A percentile compares a stretch with the other conserved stretches of the same genome.
phyloP scores from a whole-genome alignment of 78 protist genomes.

The Trichosphaerium sp. region DNA sequence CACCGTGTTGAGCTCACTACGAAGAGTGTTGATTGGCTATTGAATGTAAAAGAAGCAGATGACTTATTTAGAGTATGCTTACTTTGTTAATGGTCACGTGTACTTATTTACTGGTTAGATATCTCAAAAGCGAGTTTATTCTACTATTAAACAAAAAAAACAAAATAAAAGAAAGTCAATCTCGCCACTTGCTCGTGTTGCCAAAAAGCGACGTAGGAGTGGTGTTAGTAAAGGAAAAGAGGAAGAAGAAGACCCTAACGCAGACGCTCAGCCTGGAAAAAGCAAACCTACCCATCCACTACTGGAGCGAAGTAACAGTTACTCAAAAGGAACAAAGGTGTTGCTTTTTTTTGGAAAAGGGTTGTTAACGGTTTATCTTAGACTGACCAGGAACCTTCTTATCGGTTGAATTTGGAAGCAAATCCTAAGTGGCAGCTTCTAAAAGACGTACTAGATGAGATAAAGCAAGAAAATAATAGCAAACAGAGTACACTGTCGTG shows the following conservation, averaged over 20 bases:
- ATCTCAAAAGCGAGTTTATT: too few species aligned
- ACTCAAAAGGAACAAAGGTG: background rate
- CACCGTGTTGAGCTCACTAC: too few species aligned
- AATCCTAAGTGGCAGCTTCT: conserved; percentile 57
- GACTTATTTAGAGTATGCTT: background rate
- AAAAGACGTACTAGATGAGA: too few species aligned
- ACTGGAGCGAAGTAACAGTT: background rate
- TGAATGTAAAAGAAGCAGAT: conserved; percentile 6
- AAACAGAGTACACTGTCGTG: background rate
- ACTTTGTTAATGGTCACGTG: too few species aligned
- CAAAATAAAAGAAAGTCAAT: background rate
- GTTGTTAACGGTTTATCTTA: too few species aligned
- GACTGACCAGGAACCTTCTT: background rate
- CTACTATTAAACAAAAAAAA: background rate
- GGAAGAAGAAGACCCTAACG: background rate
- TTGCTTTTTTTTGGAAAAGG: too few species aligned
- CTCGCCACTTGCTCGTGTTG: too few species aligned
- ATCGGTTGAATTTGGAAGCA: conserved; percentile 35
- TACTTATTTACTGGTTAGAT: too few species aligned
- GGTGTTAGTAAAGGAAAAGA: too few species aligned
- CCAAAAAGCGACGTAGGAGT: too few species aligned
- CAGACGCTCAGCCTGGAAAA: conserved; percentile 1
- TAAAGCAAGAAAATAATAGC: background rate
- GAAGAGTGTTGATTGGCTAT: conserved; percentile 3
- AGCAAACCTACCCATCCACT: background rate